Percentiles rank a stretch among this genome's conserved stretches.
Evolutionary conservation across 257 asterid genomes (phyloP).

Genomic region (Lycium barbarum): DNA sequence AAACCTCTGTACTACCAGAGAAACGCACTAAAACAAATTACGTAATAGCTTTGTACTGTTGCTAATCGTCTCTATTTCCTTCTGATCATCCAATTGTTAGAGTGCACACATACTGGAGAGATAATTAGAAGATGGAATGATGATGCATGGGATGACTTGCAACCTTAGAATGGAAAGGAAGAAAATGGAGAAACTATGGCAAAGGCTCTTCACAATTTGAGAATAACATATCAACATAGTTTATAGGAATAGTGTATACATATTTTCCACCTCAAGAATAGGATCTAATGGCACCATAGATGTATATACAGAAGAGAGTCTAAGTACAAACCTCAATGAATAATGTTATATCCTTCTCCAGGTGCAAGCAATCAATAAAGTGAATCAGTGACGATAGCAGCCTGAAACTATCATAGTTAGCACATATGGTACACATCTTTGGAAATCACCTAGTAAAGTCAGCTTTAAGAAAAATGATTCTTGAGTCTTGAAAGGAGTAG

Average conservation of each 20-base stretch:
- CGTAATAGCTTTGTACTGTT: not conserved
- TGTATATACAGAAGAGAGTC: slow-evolving; percentile 10
- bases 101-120: not conserved
- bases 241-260: not conserved
- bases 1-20: not conserved
- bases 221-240: not conserved
- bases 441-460: no score
- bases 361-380: slow-evolving; percentile 56
- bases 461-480: no score
- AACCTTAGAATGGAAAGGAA: not conserved
- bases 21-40: not conserved
- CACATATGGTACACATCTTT: slow-evolving; percentile 18
- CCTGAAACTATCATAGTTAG: slow-evolving; percentile 52
- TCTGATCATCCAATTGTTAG: not conserved
- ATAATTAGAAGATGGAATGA: not conserved
- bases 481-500: no score
- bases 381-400: slow-evolving; percentile 56
- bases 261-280: not conserved
- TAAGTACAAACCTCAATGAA: slow-evolving; percentile 57
- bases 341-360: slow-evolving; percentile 56
- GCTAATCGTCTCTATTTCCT: not conserved
- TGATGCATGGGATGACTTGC: not conserved
- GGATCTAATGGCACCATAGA: not conserved
- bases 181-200: not conserved
- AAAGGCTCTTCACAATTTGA: not conserved